These are phyloP conservation scores for Trametes hirsuta DNA, from an alignment of 1,284 basidiomycete genomes.

Conservation along the genomic window DNA sequence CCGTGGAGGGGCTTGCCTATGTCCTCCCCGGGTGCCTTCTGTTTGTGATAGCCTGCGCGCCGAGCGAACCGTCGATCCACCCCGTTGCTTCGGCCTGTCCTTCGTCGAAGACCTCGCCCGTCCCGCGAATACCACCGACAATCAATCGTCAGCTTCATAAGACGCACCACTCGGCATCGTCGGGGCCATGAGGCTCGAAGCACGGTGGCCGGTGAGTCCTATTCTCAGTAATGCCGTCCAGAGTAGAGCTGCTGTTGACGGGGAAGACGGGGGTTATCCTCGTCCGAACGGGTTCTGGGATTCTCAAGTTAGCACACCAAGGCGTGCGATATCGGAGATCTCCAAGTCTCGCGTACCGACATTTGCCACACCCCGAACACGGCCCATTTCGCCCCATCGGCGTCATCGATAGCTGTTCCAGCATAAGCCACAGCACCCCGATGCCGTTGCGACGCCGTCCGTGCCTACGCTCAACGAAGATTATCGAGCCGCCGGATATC, in stretches of 20 bases:
- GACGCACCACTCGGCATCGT: no score
- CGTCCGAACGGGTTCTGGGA: no score
- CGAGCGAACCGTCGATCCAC: background rate
- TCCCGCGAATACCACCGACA: no score
- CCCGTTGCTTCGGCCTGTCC: background rate
- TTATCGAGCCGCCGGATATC: background rate
- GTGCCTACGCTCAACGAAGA: background rate
- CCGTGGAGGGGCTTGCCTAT: background rate
- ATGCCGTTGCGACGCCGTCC: background rate
- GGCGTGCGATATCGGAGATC: background rate
- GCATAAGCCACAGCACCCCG: background rate
- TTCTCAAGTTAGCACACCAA: background rate
- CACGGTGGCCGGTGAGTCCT: no score
- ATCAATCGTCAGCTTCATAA: no score
- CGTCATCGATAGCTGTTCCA: background rate
- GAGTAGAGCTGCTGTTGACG: no score
- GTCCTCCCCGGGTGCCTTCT: background rate
- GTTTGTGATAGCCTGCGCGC: background rate
- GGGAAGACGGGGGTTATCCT: no score
- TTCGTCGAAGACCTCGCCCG: no score
- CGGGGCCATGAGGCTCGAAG: no score
- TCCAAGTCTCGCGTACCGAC: background rate
- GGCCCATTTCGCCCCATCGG: background rate
- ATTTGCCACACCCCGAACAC: background rate
- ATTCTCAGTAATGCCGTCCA: no score